These are phyloP conservation scores for Gymnopilus dilepis DNA, from an alignment of 768 basidiomycete species.

Conservation along the genomic window DNA sequence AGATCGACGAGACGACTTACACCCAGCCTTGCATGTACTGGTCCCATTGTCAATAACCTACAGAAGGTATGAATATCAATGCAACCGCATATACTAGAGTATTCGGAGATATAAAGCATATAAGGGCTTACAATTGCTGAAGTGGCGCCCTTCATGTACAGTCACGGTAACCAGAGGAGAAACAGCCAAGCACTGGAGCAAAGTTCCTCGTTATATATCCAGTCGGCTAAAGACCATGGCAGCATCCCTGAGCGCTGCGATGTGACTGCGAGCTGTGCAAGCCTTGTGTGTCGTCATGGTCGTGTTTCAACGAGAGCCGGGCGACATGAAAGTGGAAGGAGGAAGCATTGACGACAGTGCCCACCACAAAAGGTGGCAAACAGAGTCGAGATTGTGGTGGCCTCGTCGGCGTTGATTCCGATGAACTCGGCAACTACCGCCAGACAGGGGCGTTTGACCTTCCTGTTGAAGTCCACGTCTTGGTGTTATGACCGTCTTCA, in stretches of 20 bases:
- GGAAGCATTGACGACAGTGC: not conserved
- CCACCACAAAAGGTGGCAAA: too few species aligned
- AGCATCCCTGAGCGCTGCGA: not conserved
- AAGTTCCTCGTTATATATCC: not conserved
- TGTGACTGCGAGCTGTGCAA: constrained; percentile 2
- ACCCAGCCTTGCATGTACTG: constrained; percentile 99
- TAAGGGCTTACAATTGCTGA: constrained; percentile 6
- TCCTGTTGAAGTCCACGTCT: too few species aligned
- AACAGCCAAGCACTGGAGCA: not conserved
- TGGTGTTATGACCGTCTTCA: too few species aligned
- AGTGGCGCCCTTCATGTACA: constrained; percentile 8
- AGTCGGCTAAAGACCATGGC: not conserved
- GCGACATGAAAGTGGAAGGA: not conserved
- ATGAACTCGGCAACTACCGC: too few species aligned
- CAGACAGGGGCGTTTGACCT: too few species aligned
- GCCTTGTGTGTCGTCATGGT: not conserved
- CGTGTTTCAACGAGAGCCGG: not conserved
- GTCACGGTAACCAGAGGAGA: not conserved
- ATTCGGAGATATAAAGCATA: not conserved
- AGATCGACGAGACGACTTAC: constrained; percentile 52
- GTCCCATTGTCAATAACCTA: constrained; percentile 94
- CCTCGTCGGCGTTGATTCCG: too few species aligned
- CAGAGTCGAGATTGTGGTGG: too few species aligned
- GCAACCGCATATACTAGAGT: too few species aligned
- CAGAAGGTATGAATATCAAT: too few species aligned